Conservation (phyloP, 73 alveolate genomes). For the Loxodes magnus region DNA sequence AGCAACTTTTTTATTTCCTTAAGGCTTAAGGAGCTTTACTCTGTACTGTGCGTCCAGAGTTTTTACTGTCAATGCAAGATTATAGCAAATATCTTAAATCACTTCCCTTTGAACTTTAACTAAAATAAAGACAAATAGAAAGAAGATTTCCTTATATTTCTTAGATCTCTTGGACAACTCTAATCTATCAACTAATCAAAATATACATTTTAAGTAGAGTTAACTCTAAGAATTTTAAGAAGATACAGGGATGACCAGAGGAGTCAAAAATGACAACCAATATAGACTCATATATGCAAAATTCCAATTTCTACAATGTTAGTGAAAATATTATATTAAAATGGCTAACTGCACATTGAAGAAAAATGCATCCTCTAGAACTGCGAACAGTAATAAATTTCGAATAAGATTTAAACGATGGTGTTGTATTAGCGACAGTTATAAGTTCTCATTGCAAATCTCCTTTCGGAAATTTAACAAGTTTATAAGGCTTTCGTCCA, state of each 20-base stretch:
- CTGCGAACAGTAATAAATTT: slow-evolving; percentile 54
- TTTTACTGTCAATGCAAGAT: slow-evolving; percentile 64
- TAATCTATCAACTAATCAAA: slow-evolving; percentile 77
- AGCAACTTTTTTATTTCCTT: slow-evolving; percentile 77
- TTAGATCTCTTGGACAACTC: slow-evolving; percentile 87
- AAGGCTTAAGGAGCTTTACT: slow-evolving; percentile 92
- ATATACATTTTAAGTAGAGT: slow-evolving; percentile 86
- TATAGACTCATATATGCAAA: slow-evolving; percentile 49
- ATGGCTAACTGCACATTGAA: slow-evolving; percentile 74
- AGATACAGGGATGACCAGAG: slow-evolving; percentile 77
- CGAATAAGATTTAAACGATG: slow-evolving; percentile 70
- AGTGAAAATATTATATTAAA: slow-evolving; percentile 82
- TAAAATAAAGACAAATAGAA: slow-evolving; percentile 10
- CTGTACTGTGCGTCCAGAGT: slow-evolving; percentile 92
- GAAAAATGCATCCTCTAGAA: slow-evolving; percentile 49
- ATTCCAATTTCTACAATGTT: slow-evolving; percentile 77
- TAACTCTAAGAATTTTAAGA: slow-evolving; percentile 71
- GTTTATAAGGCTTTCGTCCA: slow-evolving; percentile 39
- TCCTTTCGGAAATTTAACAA: slow-evolving; percentile 56
- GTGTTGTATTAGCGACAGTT: slow-evolving; percentile 52
- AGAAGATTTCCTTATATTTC: slow-evolving; percentile 75
- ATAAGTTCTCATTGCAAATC: too few relatives aligned
- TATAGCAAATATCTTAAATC: slow-evolving; percentile 37
- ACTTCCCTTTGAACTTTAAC: slow-evolving; percentile 25
- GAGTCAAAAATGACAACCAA: too few relatives aligned